phyloP scores from a whole-genome alignment of 371 early-diverging fungal species.

The Chytridiales sp. region DNA sequence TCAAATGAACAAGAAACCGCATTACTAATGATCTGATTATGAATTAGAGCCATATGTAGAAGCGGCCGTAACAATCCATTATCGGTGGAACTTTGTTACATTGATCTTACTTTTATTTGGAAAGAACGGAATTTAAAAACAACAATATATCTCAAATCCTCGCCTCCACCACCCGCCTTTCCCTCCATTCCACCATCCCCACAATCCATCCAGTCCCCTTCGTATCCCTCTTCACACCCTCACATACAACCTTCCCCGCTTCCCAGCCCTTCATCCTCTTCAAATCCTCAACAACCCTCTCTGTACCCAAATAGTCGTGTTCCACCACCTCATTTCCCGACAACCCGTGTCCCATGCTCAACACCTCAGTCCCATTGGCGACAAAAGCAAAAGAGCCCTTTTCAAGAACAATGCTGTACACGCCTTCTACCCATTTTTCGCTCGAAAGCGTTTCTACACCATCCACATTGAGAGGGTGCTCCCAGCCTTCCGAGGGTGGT shows the following conservation, averaged over 20 bases:
- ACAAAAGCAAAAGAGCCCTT: constrained; percentile 1
- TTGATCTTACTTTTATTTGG: too few species aligned
- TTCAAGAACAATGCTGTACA: constrained; percentile 23
- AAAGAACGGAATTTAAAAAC: too few species aligned
- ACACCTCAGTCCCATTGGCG: constrained; percentile 24
- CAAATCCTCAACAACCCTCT: constrained; percentile 26
- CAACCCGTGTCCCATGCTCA: constrained; percentile 31
- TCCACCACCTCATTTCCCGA: constrained; percentile 9
- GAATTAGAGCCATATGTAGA: too few species aligned
- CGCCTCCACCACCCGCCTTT: too few species aligned
- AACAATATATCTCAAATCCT: too few species aligned
- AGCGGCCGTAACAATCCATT: too few species aligned
- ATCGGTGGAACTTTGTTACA: too few species aligned
- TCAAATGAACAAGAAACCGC: too few species aligned
- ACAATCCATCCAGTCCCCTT: neutral
- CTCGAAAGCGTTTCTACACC: neutral
- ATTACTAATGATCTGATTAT: too few species aligned
- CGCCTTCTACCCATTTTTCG: neutral
- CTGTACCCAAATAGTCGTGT: constrained; percentile 32
- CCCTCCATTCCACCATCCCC: too few species aligned
- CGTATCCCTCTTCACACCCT: constrained; percentile 9
- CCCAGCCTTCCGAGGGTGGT: constrained; percentile 22
- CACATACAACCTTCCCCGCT: constrained; percentile 13
- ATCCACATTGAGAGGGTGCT: constrained; percentile 1
- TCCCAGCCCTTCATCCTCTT: constrained; percentile 17